Conservation (phyloP, 768 basidiomycete genomes). For the Leccinum incarnatum region DNA sequence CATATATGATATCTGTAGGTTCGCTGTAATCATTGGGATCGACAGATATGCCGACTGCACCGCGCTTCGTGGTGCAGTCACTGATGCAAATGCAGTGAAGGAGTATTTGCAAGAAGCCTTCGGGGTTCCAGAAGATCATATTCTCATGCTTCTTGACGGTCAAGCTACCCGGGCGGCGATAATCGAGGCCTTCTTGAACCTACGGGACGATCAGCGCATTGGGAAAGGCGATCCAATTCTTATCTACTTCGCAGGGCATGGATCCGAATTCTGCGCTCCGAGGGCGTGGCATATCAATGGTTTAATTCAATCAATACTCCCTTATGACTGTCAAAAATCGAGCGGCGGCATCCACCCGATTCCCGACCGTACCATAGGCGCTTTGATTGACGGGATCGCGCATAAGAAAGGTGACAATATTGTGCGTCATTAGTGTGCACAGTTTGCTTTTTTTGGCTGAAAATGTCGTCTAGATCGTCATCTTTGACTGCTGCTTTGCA, state of each 20-base stretch:
- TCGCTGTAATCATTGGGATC: constrained; percentile 45
- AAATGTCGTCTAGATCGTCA: constrained; percentile 34
- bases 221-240: constrained; percentile 34
- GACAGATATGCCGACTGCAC: constrained; percentile 32
- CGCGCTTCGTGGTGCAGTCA: constrained; percentile 35
- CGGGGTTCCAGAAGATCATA: constrained; percentile 32
- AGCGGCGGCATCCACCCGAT: constrained; percentile 30
- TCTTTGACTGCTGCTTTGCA: constrained; percentile 47
- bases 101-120: constrained; percentile 31
- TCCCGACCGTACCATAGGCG: constrained; percentile 43
- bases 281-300: constrained; percentile 19
- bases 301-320: constrained; percentile 28
- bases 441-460: not conserved
- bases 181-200: constrained; percentile 20
- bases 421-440: constrained; percentile 23
- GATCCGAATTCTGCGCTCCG: constrained; percentile 34
- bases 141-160: constrained; percentile 36
- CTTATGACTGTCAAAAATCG: constrained; percentile 30
- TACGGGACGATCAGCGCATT: constrained; percentile 28
- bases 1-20: constrained; percentile 1
- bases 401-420: constrained; percentile 42
- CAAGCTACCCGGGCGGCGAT: constrained; percentile 38
- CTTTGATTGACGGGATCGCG: constrained; percentile 37
- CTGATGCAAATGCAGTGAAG: constrained; percentile 40
- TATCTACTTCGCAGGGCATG: constrained; percentile 47